phyloP scores from a whole-genome alignment of 371 early-diverging fungal genomes.

The Coemansia sp. region DNA sequence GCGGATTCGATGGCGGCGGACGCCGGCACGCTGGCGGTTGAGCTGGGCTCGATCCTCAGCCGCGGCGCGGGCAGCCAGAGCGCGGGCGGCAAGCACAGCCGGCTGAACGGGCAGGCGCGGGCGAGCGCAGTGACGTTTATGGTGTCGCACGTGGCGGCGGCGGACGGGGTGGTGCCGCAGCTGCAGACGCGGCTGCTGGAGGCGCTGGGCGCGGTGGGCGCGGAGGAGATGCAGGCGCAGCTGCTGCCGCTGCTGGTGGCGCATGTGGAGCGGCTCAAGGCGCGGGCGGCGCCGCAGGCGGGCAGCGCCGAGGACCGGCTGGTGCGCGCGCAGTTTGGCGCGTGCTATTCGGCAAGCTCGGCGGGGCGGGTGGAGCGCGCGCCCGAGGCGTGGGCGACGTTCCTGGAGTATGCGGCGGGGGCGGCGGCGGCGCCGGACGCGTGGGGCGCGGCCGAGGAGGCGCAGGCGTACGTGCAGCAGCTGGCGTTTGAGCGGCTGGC shows the following conservation, averaged over 20 bases:
- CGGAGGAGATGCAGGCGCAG: slow-evolving; percentile 62
- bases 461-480: slow-evolving; percentile 37
- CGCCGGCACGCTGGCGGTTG: slow-evolving; percentile 15
- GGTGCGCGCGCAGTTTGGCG: slow-evolving; percentile 58
- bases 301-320: slow-evolving; percentile 48
- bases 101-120: slow-evolving; percentile 36
- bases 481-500: slow-evolving; percentile 57
- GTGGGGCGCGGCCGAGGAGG: slow-evolving; percentile 6
- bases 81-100: slow-evolving; percentile 2
- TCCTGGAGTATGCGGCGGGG: slow-evolving; percentile 27
- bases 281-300: slow-evolving; percentile 30
- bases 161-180: slow-evolving; percentile 47
- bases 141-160: slow-evolving; percentile 64
- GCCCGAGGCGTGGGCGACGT: slow-evolving; percentile 38
- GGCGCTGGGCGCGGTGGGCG: slow-evolving; percentile 57
- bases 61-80: slow-evolving; percentile 16
- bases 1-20: slow-evolving; percentile 48
- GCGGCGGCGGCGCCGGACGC: slow-evolving; percentile 1
- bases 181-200: slow-evolving; percentile 59
- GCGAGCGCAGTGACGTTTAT: slow-evolving; percentile 60
- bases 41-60: slow-evolving; percentile 25
- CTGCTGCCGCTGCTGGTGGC: slow-evolving; percentile 60
- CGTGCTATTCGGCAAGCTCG: slow-evolving; percentile 62
- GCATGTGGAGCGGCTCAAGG: slow-evolving; percentile 49
- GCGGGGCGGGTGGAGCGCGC: slow-evolving; percentile 53